Evolutionary conservation across 2,329 filamentous ascomycete species (phyloP), one percentile per base, ranked within the genome.

Genomic region (Xylariales sp.): DNA sequence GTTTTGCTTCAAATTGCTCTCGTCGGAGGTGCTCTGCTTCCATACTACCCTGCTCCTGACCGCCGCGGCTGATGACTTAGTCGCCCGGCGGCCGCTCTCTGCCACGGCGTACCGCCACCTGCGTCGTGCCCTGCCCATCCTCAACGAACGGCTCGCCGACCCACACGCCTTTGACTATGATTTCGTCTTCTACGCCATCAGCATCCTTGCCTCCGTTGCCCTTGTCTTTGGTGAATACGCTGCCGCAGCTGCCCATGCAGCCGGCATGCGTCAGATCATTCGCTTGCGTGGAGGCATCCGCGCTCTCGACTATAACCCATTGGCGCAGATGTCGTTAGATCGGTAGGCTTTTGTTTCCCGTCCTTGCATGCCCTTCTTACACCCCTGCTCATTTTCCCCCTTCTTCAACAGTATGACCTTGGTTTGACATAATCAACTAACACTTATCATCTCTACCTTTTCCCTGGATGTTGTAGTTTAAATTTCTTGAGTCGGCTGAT

Each of bases 401-500:
- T n/a, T n/a, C n/a, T n/a, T n/a, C n/a, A n/a, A n/a, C n/a, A n/a
- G n/a, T n/a, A n/a, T n/a, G n/a, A n/a, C n/a, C n/a, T n/a, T n/a
- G n/a, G n/a, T n/a, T n/a, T n/a, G n/a, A n/a, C n/a, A n/a, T n/a
- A n/a, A n/a, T n/a, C n/a, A n/a, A n/a, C n/a, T n/a, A n/a, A n/a
- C n/a, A n/a, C n/a, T n/a, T n/a, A n/a, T n/a, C n/a, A n/a, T n/a
- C n/a, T n/a, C n/a, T n/a, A n/a, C n/a, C n/a, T n/a, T n/a, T n/a
- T n/a, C n/a, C n/a, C n/a, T n/a, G n/a, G n/a, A 6, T 16, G 16
- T 33, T 19, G 17, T 33, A 33, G 30, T 8, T 17, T 33, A 19
- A 33, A 33, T 17, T 33, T 33, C 20, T 33, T 17, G n/a, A 33
- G 30, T 33, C 20, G 17, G 30, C 30, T 33, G 10, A 17, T 19